These are phyloP conservation scores for Lachnellula subtilissima DNA, from an alignment of 2,329 filamentous ascomycete species.

Conservation along the genomic window DNA sequence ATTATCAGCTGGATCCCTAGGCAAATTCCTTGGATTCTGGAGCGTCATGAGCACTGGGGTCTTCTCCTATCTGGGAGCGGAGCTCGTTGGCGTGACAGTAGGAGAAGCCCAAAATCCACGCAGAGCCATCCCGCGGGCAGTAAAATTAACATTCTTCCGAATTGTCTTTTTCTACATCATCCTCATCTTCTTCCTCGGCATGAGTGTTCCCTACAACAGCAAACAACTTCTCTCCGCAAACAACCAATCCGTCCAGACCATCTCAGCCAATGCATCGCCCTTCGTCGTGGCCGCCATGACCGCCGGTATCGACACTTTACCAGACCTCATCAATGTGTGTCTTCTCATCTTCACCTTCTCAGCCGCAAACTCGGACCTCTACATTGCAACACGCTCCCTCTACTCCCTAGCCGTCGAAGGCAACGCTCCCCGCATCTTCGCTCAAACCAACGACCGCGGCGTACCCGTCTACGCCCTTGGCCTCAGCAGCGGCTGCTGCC, in stretches of 20 bases:
- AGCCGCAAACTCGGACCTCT: conserved; percentile 55
- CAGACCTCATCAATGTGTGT: conserved; percentile 64
- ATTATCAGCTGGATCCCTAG: conserved; percentile 38
- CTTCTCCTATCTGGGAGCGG: conserved; percentile 59
- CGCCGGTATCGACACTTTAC: conserved; percentile 58
- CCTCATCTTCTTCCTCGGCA: conserved; percentile 54
- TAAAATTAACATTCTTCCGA: conserved; percentile 55
- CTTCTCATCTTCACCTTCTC: conserved; percentile 65
- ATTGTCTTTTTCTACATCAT: conserved; percentile 60
- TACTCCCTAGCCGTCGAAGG: conserved; percentile 63
- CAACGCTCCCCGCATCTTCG: conserved; percentile 60
- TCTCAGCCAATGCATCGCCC: conserved; percentile 42
- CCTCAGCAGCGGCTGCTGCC: conserved; percentile 47
- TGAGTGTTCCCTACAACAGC: conserved; percentile 62
- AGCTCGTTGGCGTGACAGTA: conserved; percentile 57
- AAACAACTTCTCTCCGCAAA: conserved; percentile 46
- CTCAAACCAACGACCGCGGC: conserved; percentile 48
- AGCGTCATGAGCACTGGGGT: conserved; percentile 46
- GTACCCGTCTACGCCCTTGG: conserved; percentile 47
- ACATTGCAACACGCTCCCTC: conserved; percentile 64
- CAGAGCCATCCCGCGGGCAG: conserved; percentile 61
- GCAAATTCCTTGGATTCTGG: conserved; percentile 56
- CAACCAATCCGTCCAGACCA: conserved; percentile 34
- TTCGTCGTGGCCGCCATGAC: conserved; percentile 57
- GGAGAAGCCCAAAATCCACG: conserved; percentile 61